Evolutionary conservation across 169 alveolate species (phyloP).

Genomic region (Plasmodium inui): DNA sequence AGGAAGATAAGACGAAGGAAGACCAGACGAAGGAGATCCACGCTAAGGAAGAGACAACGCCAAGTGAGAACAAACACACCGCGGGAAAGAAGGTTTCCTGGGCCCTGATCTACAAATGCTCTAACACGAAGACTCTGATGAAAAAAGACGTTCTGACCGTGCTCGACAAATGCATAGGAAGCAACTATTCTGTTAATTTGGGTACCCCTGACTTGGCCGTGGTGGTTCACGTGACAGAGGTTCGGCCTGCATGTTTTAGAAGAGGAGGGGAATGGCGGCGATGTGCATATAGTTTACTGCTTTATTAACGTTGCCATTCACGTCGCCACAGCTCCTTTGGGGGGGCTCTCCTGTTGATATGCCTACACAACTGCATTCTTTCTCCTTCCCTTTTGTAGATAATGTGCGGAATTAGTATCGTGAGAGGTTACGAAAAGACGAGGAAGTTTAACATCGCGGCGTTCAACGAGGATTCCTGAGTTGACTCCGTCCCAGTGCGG

Average conservation of each 20-base stretch:
- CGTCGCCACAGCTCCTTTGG: neutral
- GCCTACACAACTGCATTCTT: neutral
- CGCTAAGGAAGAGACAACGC: neutral
- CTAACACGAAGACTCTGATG: conserved; percentile 78
- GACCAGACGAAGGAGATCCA: neutral
- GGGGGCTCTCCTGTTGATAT: neutral
- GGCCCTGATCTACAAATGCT: conserved; percentile 80
- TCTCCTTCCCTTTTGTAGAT: conserved; percentile 14
- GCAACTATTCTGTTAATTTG: conserved; percentile 79
- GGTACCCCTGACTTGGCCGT: conserved; percentile 80
- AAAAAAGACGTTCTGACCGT: conserved; percentile 78
- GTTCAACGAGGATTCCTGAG: conserved; percentile 38
- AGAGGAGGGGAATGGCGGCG: neutral
- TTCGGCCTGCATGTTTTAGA: conserved; percentile 1
- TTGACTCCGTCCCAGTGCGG: neutral
- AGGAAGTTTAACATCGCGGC: conserved; percentile 57
- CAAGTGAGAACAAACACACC: neutral
- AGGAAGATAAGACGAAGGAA: conserved; percentile 2
- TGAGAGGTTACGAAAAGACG: conserved; percentile 37
- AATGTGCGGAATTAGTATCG: conserved; percentile 71
- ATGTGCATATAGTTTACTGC: neutral
- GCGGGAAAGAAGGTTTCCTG: conserved; percentile 74
- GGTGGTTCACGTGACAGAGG: conserved; percentile 83
- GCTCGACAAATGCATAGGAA: conserved; percentile 78
- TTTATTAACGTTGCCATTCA: too few species aligned